These are phyloP conservation scores for Davidsoniella neocaledoniae DNA, from an alignment of 2,329 filamentous ascomycete species.

Conservation along the genomic window DNA sequence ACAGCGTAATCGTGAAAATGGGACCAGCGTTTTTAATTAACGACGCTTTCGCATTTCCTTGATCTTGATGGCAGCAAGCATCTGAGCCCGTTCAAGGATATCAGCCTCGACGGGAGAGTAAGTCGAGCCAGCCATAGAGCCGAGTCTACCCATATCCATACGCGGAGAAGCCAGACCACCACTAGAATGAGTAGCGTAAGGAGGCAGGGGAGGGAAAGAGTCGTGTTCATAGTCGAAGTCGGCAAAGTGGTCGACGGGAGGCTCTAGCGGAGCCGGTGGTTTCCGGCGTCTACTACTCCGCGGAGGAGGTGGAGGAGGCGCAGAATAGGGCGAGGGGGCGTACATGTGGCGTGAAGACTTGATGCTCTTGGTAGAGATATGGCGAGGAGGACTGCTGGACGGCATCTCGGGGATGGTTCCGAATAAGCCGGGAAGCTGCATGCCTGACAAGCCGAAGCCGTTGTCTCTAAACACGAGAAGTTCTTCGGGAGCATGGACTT, in stretches of 20 bases:
- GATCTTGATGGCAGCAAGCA: conserved; percentile 4
- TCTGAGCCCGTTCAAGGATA: conserved; percentile 6
- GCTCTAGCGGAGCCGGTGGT: background rate
- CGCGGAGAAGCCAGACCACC: background rate
- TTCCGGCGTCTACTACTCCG: background rate
- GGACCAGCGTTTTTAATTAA: background rate
- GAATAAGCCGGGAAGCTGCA: conserved; percentile 21
- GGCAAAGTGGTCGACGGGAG: conserved; percentile 6
- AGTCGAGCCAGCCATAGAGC: background rate
- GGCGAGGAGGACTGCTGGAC: conserved; percentile 8
- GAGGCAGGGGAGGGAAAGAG: background rate
- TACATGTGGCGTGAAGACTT: background rate
- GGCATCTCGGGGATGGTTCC: conserved; percentile 13
- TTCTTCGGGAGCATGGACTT: conserved; percentile 18
- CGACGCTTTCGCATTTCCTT: conserved; percentile 4
- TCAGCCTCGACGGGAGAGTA: conserved; percentile 5
- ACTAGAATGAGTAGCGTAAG: background rate
- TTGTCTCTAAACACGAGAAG: conserved; percentile 22
- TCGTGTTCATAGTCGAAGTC: conserved; percentile 11
- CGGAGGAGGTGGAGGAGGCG: background rate
- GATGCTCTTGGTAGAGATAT: conserved; percentile 1
- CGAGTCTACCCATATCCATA: background rate
- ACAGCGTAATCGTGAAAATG: background rate
- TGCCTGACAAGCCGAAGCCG: conserved; percentile 21
- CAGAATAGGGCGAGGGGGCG: background rate